Evolutionary conservation across 345 rosid species (phyloP).

Genomic region (Acer yangbiense): DNA sequence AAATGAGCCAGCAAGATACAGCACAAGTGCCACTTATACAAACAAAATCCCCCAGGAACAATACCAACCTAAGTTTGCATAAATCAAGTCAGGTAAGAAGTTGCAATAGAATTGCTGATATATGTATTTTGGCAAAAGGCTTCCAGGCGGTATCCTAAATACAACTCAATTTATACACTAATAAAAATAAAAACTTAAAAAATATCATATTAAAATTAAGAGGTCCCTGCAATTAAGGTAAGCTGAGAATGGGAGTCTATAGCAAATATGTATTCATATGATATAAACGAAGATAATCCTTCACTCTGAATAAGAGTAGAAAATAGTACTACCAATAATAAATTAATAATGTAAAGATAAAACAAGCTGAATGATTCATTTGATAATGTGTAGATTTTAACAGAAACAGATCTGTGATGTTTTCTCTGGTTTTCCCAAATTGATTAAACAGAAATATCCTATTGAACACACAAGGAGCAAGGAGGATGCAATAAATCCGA

Average conservation of each 20-base stretch:
- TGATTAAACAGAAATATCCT: not conserved
- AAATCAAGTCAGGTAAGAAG: not conserved
- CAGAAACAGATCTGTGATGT: not conserved
- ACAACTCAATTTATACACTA: not conserved
- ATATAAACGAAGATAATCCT: not conserved
- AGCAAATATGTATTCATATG: not conserved
- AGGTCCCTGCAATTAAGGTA: not conserved
- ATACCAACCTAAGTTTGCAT: not conserved
- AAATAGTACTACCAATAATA: not conserved
- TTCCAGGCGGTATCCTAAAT: not conserved
- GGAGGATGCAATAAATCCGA: not conserved
- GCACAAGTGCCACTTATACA: too few relatives aligned
- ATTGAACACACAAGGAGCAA: not conserved
- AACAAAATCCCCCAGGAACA: too few relatives aligned
- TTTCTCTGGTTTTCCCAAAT: not conserved
- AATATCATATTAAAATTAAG: not conserved
- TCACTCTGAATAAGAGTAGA: not conserved
- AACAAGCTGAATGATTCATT: not conserved
- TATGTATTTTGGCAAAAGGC: not conserved
- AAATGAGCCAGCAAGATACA: not conserved
- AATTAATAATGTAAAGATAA: not conserved
- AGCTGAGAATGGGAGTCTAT: not conserved
- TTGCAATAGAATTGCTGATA: conserved; percentile 1
- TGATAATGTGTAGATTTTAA: not conserved
- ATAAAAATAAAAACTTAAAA: not conserved